Percentiles rank a stretch among this genome's conserved stretches.
These are phyloP conservation scores for Tuber borchii DNA, from an alignment of 495 filamentous ascomycete genomes.

Conservation along the genomic window DNA sequence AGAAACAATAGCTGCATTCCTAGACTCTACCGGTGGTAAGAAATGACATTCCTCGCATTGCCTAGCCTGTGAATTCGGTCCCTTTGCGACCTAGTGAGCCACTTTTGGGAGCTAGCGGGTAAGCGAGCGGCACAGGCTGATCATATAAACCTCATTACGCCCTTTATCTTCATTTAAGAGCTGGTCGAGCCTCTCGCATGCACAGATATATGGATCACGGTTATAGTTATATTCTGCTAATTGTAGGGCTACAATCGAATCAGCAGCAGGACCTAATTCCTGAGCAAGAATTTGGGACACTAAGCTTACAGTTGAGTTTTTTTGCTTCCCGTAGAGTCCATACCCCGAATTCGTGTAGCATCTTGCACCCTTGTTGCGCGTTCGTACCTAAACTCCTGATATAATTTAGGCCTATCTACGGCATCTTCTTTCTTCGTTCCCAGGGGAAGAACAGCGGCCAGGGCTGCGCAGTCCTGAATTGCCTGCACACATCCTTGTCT, in stretches of 20 bases:
- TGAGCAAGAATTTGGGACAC: background rate
- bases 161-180: background rate
- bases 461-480: conserved; percentile 55
- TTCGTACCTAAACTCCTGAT: conserved; percentile 50
- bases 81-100: background rate
- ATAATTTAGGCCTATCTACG: conserved; percentile 49
- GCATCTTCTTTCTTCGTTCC: conserved; percentile 46
- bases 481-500: conserved; percentile 54
- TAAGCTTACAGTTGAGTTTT: background rate
- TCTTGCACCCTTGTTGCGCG: conserved; percentile 53
- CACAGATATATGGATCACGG: background rate
- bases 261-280: background rate
- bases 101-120: background rate
- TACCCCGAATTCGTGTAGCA: conserved; percentile 43
- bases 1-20: background rate
- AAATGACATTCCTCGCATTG: background rate
- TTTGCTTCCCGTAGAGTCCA: background rate
- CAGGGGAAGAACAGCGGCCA: conserved; percentile 50
- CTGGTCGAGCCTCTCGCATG: background rate
- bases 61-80: background rate
- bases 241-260: background rate
- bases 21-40: background rate
- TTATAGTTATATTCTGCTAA: background rate
- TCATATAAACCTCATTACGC: background rate
- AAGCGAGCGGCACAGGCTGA: too few relatives aligned